phyloP scores from a whole-genome alignment of 139 green algal species.

The Mesostigma viride region DNA sequence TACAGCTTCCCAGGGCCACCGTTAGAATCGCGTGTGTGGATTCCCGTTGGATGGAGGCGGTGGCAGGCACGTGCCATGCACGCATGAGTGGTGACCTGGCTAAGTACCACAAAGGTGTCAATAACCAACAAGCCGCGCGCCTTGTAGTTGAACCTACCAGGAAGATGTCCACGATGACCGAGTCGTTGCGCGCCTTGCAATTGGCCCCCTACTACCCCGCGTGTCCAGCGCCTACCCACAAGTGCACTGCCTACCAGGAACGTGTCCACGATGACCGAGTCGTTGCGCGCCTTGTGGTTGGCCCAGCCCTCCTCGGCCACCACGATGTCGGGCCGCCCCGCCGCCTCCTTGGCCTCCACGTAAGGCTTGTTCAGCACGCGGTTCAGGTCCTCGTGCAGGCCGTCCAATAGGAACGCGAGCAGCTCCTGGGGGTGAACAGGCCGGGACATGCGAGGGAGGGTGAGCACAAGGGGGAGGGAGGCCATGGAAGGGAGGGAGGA shows the following conservation, averaged over 20 bases:
- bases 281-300: conserved; percentile 73
- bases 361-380: conserved; percentile 81
- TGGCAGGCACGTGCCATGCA: no score
- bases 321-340: conserved; percentile 61
- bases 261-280: conserved; percentile 80
- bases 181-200: conserved; percentile 79
- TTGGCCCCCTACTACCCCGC: conserved; percentile 65
- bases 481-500: no score
- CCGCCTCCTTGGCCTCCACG: conserved; percentile 66
- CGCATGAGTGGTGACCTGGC: no score
- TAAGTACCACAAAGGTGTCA: conserved; percentile 50
- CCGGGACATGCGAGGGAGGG: not conserved
- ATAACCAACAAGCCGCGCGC: conserved; percentile 77
- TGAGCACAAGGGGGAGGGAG: no score
- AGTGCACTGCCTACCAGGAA: no score
- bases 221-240: no score
- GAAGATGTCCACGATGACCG: conserved; percentile 69
- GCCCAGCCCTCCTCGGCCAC: conserved; percentile 68
- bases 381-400: conserved; percentile 94
- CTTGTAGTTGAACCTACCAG: conserved; percentile 52
- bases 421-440: conserved; percentile 41
- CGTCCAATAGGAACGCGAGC: conserved; percentile 88
- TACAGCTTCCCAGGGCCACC: no score
- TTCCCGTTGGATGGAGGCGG: no score
- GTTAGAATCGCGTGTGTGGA: no score